These are phyloP conservation scores for Erythrophleum ivorense DNA, from an alignment of 331 rosid species.

Conservation along the genomic window DNA sequence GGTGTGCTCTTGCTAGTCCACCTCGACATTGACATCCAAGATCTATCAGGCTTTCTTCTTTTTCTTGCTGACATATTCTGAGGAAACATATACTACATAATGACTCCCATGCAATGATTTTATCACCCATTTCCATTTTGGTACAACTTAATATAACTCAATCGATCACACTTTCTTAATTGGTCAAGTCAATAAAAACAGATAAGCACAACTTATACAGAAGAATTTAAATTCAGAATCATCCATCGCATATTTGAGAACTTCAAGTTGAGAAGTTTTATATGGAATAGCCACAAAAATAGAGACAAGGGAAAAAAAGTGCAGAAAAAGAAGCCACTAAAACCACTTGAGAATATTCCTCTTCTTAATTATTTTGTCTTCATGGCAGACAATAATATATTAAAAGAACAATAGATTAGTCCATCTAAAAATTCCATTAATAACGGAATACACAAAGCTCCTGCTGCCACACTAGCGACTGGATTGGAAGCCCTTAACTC, in stretches of 20 bases:
- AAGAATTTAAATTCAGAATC: background rate
- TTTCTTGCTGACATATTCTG: slow-evolving; percentile 20
- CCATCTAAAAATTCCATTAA: background rate
- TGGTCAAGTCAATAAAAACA: background rate
- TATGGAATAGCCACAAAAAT: background rate
- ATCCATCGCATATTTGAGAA: background rate
- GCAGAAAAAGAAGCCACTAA: background rate
- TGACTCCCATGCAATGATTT: background rate
- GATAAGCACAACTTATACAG: background rate
- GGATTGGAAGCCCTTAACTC: background rate
- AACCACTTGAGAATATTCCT: background rate
- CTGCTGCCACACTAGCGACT: background rate
- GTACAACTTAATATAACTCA: background rate
- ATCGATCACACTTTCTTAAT: background rate
- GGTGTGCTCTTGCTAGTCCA: slow-evolving; percentile 18
- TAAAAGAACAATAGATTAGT: background rate
- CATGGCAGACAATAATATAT: background rate
- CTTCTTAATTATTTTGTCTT: too few relatives aligned
- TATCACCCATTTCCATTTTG: background rate
- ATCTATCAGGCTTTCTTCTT: slow-evolving; percentile 25
- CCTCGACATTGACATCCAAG: slow-evolving; percentile 30
- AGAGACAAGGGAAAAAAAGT: background rate
- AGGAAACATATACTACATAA: slow-evolving; percentile 1
- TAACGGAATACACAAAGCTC: background rate
- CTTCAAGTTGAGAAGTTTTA: background rate